Percentiles rank a stretch among this genome's conserved stretches.
phyloP scores from a whole-genome alignment of 2,329 filamentous ascomycete species.

The Endothia cerciana region DNA sequence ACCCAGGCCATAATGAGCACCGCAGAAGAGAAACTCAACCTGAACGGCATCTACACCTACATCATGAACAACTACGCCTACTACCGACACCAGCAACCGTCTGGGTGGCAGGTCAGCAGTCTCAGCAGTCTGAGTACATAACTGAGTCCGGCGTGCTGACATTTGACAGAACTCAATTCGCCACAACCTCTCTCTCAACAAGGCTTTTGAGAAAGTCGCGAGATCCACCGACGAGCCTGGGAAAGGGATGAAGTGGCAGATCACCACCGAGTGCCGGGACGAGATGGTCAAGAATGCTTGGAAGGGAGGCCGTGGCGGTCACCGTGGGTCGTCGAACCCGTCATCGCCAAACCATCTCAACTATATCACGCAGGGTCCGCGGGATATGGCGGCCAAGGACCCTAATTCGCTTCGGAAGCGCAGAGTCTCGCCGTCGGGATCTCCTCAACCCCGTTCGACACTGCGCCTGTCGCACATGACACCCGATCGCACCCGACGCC shows the following conservation, averaged over 20 bases:
- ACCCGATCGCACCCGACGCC: conserved; percentile 57
- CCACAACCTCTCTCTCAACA: conserved; percentile 94
- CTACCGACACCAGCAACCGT: conserved; percentile 76
- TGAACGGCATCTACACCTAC: conserved; percentile 91
- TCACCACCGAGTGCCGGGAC: conserved; percentile 80
- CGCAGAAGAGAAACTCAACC: conserved; percentile 82
- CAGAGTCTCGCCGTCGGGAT: conserved; percentile 57
- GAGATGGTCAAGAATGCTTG: conserved; percentile 81
- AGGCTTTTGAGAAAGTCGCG: conserved; percentile 91
- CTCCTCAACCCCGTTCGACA: conserved; percentile 58
- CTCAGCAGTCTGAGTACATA: background rate
- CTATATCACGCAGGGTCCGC: conserved; percentile 63
- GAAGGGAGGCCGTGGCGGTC: conserved; percentile 64
- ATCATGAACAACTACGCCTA: conserved; percentile 93
- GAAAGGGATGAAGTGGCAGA: conserved; percentile 99
- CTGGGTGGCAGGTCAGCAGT: conserved; percentile 83
- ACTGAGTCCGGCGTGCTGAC: conserved; percentile 6
- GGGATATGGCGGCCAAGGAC: conserved; percentile 57
- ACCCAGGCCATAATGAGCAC: conserved; percentile 92
- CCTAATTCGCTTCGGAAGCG: conserved; percentile 59
- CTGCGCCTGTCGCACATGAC: conserved; percentile 59
- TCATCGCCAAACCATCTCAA: conserved; percentile 67
- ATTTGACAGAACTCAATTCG: conserved; percentile 81
- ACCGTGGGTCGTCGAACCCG: conserved; percentile 70
- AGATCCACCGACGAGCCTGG: conserved; percentile 93